phyloP scores from a whole-genome alignment of 2,329 filamentous ascomycete genomes.

The Fusarium sterilihyphosum region DNA sequence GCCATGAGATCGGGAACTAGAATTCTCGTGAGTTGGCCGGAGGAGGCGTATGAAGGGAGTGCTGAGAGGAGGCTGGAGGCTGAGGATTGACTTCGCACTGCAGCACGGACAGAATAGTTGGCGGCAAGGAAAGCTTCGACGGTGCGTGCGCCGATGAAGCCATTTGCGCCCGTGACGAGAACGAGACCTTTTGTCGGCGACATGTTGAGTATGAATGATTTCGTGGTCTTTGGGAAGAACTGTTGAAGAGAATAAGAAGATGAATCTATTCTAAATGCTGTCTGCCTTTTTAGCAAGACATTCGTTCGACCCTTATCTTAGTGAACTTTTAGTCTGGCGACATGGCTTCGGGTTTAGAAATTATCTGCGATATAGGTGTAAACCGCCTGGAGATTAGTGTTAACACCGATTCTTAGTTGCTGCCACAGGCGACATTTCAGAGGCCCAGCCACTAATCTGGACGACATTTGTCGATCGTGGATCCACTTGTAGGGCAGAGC shows the following conservation, averaged over 20 bases:
- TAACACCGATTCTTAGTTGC: background rate
- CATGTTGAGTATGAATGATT: background rate
- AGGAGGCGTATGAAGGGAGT: background rate
- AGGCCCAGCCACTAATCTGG: background rate
- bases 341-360: background rate
- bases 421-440: background rate
- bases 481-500: background rate
- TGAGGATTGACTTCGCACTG: slow-evolving; percentile 4
- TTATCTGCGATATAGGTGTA: background rate
- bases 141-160: slow-evolving; percentile 14
- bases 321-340: background rate
- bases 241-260: background rate
- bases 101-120: slow-evolving; percentile 7
- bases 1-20: background rate
- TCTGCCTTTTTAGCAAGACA: background rate
- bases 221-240: too few relatives aligned
- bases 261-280: background rate
- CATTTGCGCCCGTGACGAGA: slow-evolving; percentile 20
- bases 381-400: slow-evolving; percentile 1
- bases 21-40: background rate
- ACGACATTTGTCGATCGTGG: background rate
- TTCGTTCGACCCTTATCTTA: background rate
- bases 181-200: slow-evolving; percentile 1
- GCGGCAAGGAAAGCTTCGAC: slow-evolving; percentile 15
- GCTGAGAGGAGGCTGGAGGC: slow-evolving; percentile 8